A percentile compares a stretch with the other conserved stretches of the same genome.
phyloP scores from a whole-genome alignment of 2,329 filamentous ascomycete species.

The Emergomyces orientalis region DNA sequence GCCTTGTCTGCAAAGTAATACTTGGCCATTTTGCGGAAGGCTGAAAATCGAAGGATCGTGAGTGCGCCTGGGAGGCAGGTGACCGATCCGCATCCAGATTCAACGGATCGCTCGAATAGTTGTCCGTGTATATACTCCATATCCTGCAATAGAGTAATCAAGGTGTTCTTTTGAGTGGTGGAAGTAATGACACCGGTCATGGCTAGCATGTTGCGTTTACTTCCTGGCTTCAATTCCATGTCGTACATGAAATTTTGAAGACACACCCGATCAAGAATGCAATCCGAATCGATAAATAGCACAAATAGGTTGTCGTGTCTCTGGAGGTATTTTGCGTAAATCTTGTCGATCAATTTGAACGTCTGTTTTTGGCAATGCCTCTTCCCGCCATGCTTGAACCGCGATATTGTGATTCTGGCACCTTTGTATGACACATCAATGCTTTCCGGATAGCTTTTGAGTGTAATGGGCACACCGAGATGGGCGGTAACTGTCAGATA shows the following conservation, averaged over 20 bases:
- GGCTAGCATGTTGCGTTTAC: slow-evolving; percentile 83
- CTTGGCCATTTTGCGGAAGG: slow-evolving; percentile 92
- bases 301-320: slow-evolving; percentile 88
- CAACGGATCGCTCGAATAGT: slow-evolving; percentile 88
- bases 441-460: slow-evolving; percentile 73
- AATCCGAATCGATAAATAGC: slow-evolving; percentile 95
- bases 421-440: slow-evolving; percentile 81
- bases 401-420: slow-evolving; percentile 78
- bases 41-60: slow-evolving; percentile 90
- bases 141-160: slow-evolving; percentile 89
- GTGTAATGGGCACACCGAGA: slow-evolving; percentile 67
- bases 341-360: slow-evolving; percentile 84
- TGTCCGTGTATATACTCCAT: slow-evolving; percentile 98
- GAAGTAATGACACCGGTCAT: slow-evolving; percentile 98
- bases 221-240: slow-evolving; percentile 94
- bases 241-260: slow-evolving; percentile 98
- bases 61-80: slow-evolving; percentile 92
- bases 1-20: slow-evolving; percentile 98
- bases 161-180: slow-evolving; percentile 75
- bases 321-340: slow-evolving; percentile 79
- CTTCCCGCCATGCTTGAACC: slow-evolving; percentile 90
- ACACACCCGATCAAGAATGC: slow-evolving; percentile 82
- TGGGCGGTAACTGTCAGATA: slow-evolving; percentile 79
- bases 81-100: slow-evolving; percentile 87
- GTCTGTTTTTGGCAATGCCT: slow-evolving; percentile 88